These are phyloP conservation scores for Phytophthora vignae DNA, from an alignment of 352 stramenopile genomes.

Conservation along the genomic window DNA sequence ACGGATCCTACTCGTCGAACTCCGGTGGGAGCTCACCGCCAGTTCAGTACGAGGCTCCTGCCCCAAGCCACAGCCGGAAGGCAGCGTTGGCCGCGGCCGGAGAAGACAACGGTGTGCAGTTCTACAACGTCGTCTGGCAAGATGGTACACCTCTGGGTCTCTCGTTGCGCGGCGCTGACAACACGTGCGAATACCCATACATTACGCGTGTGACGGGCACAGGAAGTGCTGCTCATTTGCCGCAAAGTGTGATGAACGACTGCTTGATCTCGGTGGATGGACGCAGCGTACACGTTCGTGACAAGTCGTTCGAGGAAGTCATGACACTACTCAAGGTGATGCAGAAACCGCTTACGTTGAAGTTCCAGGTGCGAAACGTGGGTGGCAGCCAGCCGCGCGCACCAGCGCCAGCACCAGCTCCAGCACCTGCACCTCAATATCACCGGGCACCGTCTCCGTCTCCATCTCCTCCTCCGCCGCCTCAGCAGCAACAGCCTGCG, in stretches of 20 bases:
- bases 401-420: slow-evolving; percentile 21
- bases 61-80: slow-evolving; percentile 44
- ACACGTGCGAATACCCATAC: slow-evolving; percentile 83
- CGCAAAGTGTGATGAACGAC: slow-evolving; percentile 79
- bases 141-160: slow-evolving; percentile 77
- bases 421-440: slow-evolving; percentile 29
- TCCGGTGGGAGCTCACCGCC: slow-evolving; percentile 44
- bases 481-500: slow-evolving; percentile 14
- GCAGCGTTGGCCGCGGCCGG: slow-evolving; percentile 35
- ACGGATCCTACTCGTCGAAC: slow-evolving; percentile 53
- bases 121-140: slow-evolving; percentile 89
- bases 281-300: slow-evolving; percentile 78
- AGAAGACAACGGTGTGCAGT: slow-evolving; percentile 56
- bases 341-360: slow-evolving; percentile 86
- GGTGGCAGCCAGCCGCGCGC: slow-evolving; percentile 29
- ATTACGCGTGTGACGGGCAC: slow-evolving; percentile 89
- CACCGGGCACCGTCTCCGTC: slow-evolving; percentile 35
- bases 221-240: slow-evolving; percentile 82
- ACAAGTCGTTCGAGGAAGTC: slow-evolving; percentile 89
- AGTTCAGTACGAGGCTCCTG: slow-evolving; percentile 51
- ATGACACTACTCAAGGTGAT: slow-evolving; percentile 90
- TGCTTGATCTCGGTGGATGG: slow-evolving; percentile 81
- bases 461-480: slow-evolving; percentile 13
- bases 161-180: slow-evolving; percentile 78
- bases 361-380: slow-evolving; percentile 75